A percentile compares a stretch with the other conserved stretches of the same genome.
These are phyloP conservation scores for Beauveria sp. DNA, from an alignment of 2,329 filamentous ascomycete genomes.

Conservation along the genomic window DNA sequence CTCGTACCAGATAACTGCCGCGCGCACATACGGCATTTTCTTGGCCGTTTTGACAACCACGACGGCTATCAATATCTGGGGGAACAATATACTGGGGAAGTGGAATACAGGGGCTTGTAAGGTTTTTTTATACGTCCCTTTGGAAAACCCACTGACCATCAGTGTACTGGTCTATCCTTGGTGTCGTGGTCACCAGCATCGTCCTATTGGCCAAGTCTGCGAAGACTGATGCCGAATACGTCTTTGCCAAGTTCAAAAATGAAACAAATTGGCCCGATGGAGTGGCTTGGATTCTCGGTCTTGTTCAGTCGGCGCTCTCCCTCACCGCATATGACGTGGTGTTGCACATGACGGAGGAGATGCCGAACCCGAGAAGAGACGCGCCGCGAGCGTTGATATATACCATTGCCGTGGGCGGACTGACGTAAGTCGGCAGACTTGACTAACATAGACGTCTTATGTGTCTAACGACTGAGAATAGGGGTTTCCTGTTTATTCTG, in stretches of 20 bases:
- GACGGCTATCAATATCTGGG: constrained; percentile 32
- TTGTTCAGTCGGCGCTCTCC: constrained; percentile 31
- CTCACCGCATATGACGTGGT: constrained; percentile 37
- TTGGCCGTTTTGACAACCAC: constrained; percentile 30
- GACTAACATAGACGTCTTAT: background rate
- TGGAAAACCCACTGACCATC: background rate
- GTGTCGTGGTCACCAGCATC: constrained; percentile 35
- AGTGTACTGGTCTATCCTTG: constrained; percentile 35
- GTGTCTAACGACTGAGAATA: constrained; percentile 10
- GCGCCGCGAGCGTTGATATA: constrained; percentile 36
- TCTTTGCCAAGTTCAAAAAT: constrained; percentile 38
- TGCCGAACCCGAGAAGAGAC: constrained; percentile 33
- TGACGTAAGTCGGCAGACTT: constrained; percentile 26
- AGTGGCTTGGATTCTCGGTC: constrained; percentile 38
- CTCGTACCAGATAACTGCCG: constrained; percentile 27
- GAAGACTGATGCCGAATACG: constrained; percentile 34
- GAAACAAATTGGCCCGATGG: constrained; percentile 38
- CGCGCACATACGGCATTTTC: constrained; percentile 37
- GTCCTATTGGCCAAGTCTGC: constrained; percentile 34
- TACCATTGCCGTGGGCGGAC: constrained; percentile 33
- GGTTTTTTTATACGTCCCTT: background rate
- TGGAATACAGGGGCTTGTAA: constrained; percentile 35
- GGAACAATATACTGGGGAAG: constrained; percentile 30
- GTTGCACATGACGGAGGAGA: constrained; percentile 39
- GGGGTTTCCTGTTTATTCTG: constrained; percentile 30